Evolutionary conservation across 805 yeast genomes (phyloP), one percentile per base, ranked within the genome.

Genomic region (Ogataea sp.): DNA sequence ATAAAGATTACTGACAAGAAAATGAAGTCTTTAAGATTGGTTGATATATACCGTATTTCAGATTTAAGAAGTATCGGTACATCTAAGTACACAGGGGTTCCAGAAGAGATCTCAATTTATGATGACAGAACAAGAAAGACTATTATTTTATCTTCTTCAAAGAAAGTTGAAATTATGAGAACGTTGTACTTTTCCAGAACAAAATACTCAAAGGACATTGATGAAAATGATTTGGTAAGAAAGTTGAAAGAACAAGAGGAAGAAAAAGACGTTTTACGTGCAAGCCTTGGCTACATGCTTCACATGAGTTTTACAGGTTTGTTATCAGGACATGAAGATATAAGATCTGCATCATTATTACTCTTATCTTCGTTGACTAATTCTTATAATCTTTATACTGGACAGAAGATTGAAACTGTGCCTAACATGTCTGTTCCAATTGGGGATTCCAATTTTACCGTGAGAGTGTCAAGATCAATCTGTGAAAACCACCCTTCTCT

Each of bases 231-330:
- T 9, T 8, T 7, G 3, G 30, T 27, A 2, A 23, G 27, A 17
- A 25, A 23, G 21, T 13, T 13, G 13, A 31, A 18, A 20, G 62
- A 53, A 26, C 61, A 60, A 7, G 68, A 65, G 32, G 62, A 49
- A 15, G 62, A 52, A 25, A 61, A 60, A 8, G 68, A 65, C 32
- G 64, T 78, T 52, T 26, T 55, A 8, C 48, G 45, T 20, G 42
- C 43, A 6, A 50, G 50, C 13, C 65, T 83, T 42, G 81, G 86
- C 2, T 72, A 78, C 38, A 55, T 86, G 31, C 61, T 82, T 37
- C 75, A 83, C 44, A 73, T 83, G 23, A 75, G 75, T 11, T 71
- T 84, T 45, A 73, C 82, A 11, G 90, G 90, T 1, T 59, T 87
- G 34, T 63, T 83, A n/a, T 73, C 79, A 7, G 64, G 69, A 4